phyloP scores from a whole-genome alignment of 2,329 filamentous ascomycete genomes.

The Exutisphaerella laricina region DNA sequence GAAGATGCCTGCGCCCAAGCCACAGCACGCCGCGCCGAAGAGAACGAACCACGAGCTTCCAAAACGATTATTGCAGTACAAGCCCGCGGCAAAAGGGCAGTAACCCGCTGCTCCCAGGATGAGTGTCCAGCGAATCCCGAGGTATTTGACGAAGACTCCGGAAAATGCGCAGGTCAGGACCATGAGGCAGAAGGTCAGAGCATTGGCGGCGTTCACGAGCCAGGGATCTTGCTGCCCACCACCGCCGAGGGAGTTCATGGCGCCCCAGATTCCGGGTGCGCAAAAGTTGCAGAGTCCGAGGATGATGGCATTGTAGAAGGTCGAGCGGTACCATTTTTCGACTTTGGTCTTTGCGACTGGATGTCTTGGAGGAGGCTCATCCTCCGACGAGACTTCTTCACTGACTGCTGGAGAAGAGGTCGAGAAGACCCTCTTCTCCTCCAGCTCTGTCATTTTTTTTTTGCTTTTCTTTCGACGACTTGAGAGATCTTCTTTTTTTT shows the following conservation, averaged over 20 bases:
- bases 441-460: conserved; percentile 9
- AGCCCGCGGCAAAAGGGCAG: conserved; percentile 63
- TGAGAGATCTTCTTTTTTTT: too few relatives aligned
- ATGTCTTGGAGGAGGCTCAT: neutral
- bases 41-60: conserved; percentile 64
- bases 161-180: conserved; percentile 64
- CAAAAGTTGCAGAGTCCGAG: conserved; percentile 66
- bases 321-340: conserved; percentile 60
- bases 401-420: conserved; percentile 8
- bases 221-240: conserved; percentile 61
- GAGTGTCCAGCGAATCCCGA: conserved; percentile 65
- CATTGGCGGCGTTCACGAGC: conserved; percentile 65
- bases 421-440: conserved; percentile 12
- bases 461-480: too few relatives aligned
- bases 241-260: conserved; percentile 66
- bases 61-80: conserved; percentile 68
- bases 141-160: conserved; percentile 57
- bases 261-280: conserved; percentile 63
- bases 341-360: conserved; percentile 14
- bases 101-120: conserved; percentile 69
- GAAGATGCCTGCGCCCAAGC: conserved; percentile 65
- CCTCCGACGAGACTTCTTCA: conserved; percentile 10
- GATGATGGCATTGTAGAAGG: conserved; percentile 66
- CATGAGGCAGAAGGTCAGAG: conserved; percentile 68
- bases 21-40: conserved; percentile 63